Conservation (phyloP, 306 rosid species). For the Rosa persica region DNA sequence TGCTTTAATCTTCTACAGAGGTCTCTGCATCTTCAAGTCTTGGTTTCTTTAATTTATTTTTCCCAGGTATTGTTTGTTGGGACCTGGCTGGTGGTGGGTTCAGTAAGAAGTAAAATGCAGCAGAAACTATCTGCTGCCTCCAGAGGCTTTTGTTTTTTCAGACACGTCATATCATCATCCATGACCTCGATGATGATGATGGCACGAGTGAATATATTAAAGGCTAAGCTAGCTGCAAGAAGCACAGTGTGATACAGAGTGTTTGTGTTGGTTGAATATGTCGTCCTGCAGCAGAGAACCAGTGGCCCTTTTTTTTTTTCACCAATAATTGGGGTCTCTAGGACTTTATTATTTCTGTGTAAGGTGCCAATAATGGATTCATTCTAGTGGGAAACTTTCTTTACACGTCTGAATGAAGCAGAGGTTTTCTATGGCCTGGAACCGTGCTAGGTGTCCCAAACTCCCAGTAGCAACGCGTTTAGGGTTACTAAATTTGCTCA, state of each 20-base stretch:
- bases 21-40: not conserved
- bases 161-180: not conserved
- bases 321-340: constrained; percentile 52
- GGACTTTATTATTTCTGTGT: constrained; percentile 34
- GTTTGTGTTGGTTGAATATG: constrained; percentile 24
- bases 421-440: constrained; percentile 39
- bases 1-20: not conserved
- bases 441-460: constrained; percentile 55
- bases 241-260: constrained; percentile 13
- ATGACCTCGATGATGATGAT: not conserved
- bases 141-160: constrained; percentile 1
- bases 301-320: constrained; percentile 10
- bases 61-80: constrained; percentile 14
- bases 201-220: not conserved
- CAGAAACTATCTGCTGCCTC: not conserved
- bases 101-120: not conserved
- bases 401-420: constrained; percentile 56
- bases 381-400: constrained; percentile 55
- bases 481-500: not conserved
- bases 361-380: constrained; percentile 48
- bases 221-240: not conserved
- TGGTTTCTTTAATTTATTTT: not conserved
- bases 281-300: constrained; percentile 8
- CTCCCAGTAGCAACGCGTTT: constrained; percentile 10
- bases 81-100: not conserved